These are phyloP conservation scores for Calonectria fujianensis DNA, from an alignment of 2,329 filamentous ascomycete species.

Conservation along the genomic window DNA sequence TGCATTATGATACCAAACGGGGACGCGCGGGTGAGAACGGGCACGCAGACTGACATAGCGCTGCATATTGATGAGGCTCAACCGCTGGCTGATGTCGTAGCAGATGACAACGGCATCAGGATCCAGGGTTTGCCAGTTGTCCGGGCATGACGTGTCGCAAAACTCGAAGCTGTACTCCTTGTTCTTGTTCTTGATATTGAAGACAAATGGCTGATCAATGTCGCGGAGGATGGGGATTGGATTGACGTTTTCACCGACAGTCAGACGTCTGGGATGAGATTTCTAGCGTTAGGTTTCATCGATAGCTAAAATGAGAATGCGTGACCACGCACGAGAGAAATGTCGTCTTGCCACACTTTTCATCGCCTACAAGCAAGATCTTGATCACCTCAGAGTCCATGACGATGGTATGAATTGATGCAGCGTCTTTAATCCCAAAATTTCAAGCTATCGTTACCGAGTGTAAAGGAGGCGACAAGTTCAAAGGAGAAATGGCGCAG, in stretches of 20 bases:
- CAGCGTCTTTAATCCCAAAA: not conserved
- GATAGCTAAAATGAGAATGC: slow-evolving; percentile 33
- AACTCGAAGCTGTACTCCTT: slow-evolving; percentile 73
- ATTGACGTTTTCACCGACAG: slow-evolving; percentile 64
- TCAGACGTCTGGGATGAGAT: slow-evolving; percentile 68
- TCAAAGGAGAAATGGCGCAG: slow-evolving; percentile 31
- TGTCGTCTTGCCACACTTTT: slow-evolving; percentile 76
- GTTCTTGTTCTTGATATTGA: slow-evolving; percentile 68
- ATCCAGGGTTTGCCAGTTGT: slow-evolving; percentile 74
- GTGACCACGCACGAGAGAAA: slow-evolving; percentile 74
- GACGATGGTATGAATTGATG: not conserved
- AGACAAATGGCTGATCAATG: slow-evolving; percentile 76
- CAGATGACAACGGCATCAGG: slow-evolving; percentile 77
- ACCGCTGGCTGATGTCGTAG: slow-evolving; percentile 76
- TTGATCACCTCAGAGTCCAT: slow-evolving; percentile 71
- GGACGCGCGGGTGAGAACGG: not conserved
- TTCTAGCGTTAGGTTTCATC: slow-evolving; percentile 37
- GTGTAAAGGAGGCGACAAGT: not conserved
- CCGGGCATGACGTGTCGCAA: slow-evolving; percentile 75
- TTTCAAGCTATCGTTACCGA: slow-evolving; percentile 2
- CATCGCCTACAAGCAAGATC: slow-evolving; percentile 76
- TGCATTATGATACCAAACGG: slow-evolving; percentile 18
- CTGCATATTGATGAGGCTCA: slow-evolving; percentile 76
- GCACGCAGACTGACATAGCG: slow-evolving; percentile 66
- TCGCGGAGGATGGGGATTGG: slow-evolving; percentile 72